These are phyloP conservation scores for Colletotrichum zoysiae DNA, from an alignment of 2,329 filamentous ascomycete genomes.

Conservation along the genomic window DNA sequence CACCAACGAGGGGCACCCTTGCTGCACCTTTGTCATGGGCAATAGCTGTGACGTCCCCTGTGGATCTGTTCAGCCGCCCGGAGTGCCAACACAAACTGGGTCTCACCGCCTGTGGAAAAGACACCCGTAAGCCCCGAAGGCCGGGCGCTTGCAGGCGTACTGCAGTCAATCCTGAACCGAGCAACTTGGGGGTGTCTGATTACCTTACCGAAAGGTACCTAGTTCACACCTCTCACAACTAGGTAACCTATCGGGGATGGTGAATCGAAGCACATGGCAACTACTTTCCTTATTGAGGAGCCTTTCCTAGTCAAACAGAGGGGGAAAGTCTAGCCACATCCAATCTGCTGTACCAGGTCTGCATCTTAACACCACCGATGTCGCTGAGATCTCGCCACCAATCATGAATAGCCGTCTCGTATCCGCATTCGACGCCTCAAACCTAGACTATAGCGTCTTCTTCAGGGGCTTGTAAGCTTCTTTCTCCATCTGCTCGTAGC, in stretches of 20 bases:
- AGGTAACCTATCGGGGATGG: slow-evolving; percentile 22
- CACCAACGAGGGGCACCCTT: slow-evolving; percentile 40
- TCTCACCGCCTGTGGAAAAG: slow-evolving; percentile 27
- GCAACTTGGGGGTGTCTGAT: slow-evolving; percentile 1
- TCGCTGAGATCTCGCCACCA: slow-evolving; percentile 4
- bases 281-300: slow-evolving; percentile 4
- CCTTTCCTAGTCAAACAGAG: background rate
- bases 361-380: slow-evolving; percentile 17
- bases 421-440: background rate
- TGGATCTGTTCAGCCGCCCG: slow-evolving; percentile 26
- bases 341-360: slow-evolving; percentile 3
- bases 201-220: background rate
- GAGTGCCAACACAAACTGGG: slow-evolving; percentile 30
- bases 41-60: slow-evolving; percentile 24
- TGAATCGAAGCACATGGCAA: slow-evolving; percentile 14
- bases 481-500: slow-evolving; percentile 57
- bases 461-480: slow-evolving; percentile 52
- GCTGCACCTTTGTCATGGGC: slow-evolving; percentile 18
- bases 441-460: slow-evolving; percentile 40
- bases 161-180: slow-evolving; percentile 17
- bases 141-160: slow-evolving; percentile 22
- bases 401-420: background rate
- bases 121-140: slow-evolving; percentile 16
- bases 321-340: background rate
- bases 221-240: slow-evolving; percentile 2